These are phyloP conservation scores for Conidiobolus coronatus DNA, from an alignment of 371 early-diverging fungal genomes.

Conservation along the genomic window DNA sequence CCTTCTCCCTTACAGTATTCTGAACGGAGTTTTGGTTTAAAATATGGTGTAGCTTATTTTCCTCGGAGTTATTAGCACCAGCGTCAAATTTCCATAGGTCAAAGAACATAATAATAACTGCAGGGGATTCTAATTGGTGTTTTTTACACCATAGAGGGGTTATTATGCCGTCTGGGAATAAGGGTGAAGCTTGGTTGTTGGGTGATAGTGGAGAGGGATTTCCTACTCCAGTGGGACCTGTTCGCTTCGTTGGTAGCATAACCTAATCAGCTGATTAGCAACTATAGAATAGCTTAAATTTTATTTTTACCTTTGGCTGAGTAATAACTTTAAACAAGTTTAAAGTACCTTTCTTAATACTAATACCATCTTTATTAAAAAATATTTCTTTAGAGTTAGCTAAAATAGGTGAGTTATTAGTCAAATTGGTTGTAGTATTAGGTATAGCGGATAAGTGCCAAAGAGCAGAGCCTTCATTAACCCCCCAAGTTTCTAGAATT, in stretches of 20 bases:
- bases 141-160: constrained; percentile 39
- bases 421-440: background rate
- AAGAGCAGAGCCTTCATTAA: background rate
- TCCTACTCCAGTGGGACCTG: background rate
- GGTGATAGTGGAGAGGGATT: constrained; percentile 35
- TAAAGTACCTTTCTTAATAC: background rate
- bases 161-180: constrained; percentile 66
- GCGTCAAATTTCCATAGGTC: constrained; percentile 30
- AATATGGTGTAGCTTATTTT: constrained; percentile 11
- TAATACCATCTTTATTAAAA: background rate
- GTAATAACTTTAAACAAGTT: background rate
- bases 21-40: constrained; percentile 27
- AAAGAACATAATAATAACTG: constrained; percentile 41
- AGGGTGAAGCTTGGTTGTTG: constrained; percentile 30
- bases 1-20: constrained; percentile 31
- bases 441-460: background rate
- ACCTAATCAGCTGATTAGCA: background rate
- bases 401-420: background rate
- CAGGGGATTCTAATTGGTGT: constrained; percentile 32
- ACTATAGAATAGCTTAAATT: background rate
- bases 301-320: background rate
- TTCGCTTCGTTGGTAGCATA: background rate
- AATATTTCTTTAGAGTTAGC: background rate
- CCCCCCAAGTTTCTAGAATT: background rate
- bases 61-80: background rate